Base-by-base conservation (phyloP, 2,329 filamentous ascomycete species). In the Pestalotiopsis sp. region DNA sequence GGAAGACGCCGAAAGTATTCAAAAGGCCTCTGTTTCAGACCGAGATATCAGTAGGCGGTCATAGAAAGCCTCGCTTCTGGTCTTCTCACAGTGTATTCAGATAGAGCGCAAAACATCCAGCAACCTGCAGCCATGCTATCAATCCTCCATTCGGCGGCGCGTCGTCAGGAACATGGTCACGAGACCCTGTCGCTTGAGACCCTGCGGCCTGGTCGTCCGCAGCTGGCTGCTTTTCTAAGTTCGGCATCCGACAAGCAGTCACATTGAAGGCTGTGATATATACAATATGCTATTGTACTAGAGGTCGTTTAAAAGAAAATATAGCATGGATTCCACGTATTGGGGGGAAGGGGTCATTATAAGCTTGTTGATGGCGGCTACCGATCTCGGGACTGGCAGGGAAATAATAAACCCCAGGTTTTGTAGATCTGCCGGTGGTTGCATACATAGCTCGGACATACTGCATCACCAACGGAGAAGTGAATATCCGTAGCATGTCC, bases 1-100 rank as follows among this genome's bases (percentile, higher is more conserved):
- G 76, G 64, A 77, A 79, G 11, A 73, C 73, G 23, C 77, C 77
- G 61, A 75, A 78, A 25, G 73, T 73, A 68, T 74, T 75, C 23
- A 76, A 63, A 23, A 77, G 71, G 13, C 76, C 75, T 23, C 62
- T 65, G 41, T 49, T 23, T 9, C 62, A 49, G 41, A 20, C 38
- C 31, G 9, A n/a, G 20, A 27, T 59, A 11, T 59, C 57, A 59
- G 57, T 23, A 11, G 27, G 23, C 11, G 17, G 20, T 13, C 14
- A 9, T 11, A 23, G 11, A 2, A 27, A 20, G 31, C 31, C 17
- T 7, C 20, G 13, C 11, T 23, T 14, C 60, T 62, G 66, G 45
- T 52, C 45, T n/a, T 52, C 38, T 41, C 25, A 56, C 57, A 52
- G 25, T 20, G 57, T 65, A 31, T 61, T 65, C 31, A 68, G 61